Evolutionary conservation across 306 rosid species (phyloP).

Genomic region (Rosa multiflora): DNA sequence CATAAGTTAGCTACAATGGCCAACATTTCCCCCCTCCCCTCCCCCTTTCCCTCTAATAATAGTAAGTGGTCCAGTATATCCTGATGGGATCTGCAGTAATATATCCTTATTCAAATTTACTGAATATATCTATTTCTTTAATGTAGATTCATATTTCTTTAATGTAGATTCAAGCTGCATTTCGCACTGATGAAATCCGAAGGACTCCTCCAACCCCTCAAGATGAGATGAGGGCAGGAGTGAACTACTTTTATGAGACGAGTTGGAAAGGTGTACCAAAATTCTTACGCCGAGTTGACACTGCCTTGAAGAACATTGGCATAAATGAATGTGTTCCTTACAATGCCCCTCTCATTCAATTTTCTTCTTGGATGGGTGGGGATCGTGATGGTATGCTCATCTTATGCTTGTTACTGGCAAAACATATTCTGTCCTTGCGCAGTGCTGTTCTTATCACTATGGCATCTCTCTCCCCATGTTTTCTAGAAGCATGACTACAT

Average conservation of each 20-base stretch:
- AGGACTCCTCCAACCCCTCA: constrained; percentile 97
- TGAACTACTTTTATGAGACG: constrained; percentile 98
- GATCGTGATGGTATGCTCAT: constrained; percentile 86
- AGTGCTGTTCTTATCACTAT: neutral
- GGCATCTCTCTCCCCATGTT: neutral
- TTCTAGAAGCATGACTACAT: neutral
- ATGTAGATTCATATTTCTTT: too few relatives aligned
- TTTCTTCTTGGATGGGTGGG: too few relatives aligned
- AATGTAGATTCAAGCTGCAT: constrained; percentile 98
- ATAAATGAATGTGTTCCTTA: constrained; percentile 86
- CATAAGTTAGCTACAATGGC: neutral
- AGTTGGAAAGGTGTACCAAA: constrained; percentile 94
- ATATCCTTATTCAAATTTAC: neutral
- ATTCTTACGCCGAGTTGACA: constrained; percentile 93
- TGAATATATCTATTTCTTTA: neutral
- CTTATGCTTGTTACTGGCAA: constrained; percentile 11
- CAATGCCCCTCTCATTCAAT: constrained; percentile 87
- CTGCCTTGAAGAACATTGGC: constrained; percentile 92
- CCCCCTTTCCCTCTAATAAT: too few relatives aligned
- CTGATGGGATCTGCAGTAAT: neutral
- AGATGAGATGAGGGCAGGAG: constrained; percentile 98
- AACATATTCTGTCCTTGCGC: neutral
- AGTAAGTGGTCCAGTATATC: neutral
- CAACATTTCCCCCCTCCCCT: neutral
- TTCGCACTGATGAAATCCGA: constrained; percentile 94